Evolutionary conservation across 2,329 filamentous ascomycete genomes (phyloP), one percentile per base, ranked within the genome.

Genomic region (Aspergillus awamori): DNA sequence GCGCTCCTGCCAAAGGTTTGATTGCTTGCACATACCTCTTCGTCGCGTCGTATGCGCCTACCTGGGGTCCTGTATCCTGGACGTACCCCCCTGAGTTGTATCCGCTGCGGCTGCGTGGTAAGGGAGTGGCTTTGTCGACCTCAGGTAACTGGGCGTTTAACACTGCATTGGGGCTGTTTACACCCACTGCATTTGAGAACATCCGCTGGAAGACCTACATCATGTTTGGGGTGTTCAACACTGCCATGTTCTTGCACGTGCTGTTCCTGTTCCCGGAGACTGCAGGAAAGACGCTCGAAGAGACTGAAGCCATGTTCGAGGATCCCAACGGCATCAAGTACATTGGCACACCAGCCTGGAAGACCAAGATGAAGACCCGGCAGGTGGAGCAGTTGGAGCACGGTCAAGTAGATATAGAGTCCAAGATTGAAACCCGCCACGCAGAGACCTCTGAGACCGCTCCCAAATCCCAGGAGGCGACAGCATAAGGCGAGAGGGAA

Each of bases 1-100:
- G 72, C 1, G 62, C 81, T 0, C 81, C 84, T 1, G 87, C 87
- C 2, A 84, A 84, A 60, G 89, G 82, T 15, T 83, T 93, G 53
- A 89, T 91, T 39, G 86, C 87, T 5, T 88, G 84, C 76, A 87
- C 87, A 0, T 91, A 90, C 69, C 83, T 91, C 39, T 90, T 90
- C 13, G 72, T 75, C 26, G 72, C 73, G 1, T 85, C 84, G 0
- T 91, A 85, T 65, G 89, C 89, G 0, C 83, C 84, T 5, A 86
- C 85, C 2, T 87, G 85, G 84, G 84, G 83, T 1, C 84, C 84
- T 0, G 81, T 84, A 0, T 81, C 78, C 0, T 83, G 82, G 81
- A 79, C 80, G 2, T 88, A 88, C 64, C 84, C 82, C 0, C 81
- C 85, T 0, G 86, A 88, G 72, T 56, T 75, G 36, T 75, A 68